Percentiles rank a stretch among this genome's conserved stretches.
Evolutionary conservation across 2,329 filamentous ascomycete genomes (phyloP).

Genomic region (Cladosporium sphaerospermum): DNA sequence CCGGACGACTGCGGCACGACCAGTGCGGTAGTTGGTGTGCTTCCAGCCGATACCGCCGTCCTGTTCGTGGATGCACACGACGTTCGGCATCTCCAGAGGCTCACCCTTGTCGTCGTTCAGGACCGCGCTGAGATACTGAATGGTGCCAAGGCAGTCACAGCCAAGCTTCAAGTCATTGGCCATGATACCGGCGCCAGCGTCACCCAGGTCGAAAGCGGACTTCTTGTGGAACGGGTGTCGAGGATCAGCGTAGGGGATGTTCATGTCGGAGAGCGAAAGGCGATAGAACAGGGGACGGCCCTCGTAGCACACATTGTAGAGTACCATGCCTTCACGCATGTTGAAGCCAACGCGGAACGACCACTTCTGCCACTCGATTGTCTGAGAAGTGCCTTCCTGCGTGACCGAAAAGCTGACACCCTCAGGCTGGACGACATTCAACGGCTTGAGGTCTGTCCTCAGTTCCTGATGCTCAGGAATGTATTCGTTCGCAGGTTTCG

Average conservation of each 20-base stretch:
- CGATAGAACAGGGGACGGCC: constrained; percentile 61
- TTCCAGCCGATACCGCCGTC: constrained; percentile 65
- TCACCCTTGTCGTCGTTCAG: constrained; percentile 55
- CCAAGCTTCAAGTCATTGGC: constrained; percentile 64
- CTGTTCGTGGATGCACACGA: constrained; percentile 65
- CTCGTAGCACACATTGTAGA: constrained; percentile 54
- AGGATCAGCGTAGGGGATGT: constrained; percentile 57
- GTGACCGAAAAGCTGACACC: constrained; percentile 59
- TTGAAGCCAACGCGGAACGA: constrained; percentile 57
- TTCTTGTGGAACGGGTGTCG: constrained; percentile 64
- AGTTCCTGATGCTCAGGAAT: constrained; percentile 49
- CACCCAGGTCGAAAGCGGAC: constrained; percentile 63
- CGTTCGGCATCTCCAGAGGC: constrained; percentile 56
- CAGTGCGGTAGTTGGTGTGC: constrained; percentile 65
- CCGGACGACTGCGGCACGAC: constrained; percentile 56
- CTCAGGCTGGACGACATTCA: constrained; percentile 66
- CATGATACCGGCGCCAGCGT: constrained; percentile 59
- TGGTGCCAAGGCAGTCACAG: constrained; percentile 64
- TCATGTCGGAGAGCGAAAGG: constrained; percentile 62
- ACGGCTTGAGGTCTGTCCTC: constrained; percentile 52
- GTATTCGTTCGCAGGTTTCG: constrained; percentile 58
- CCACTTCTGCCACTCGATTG: constrained; percentile 59
- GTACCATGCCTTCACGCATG: constrained; percentile 58
- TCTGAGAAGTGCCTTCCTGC: constrained; percentile 46
- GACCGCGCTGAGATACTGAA: constrained; percentile 59